Evolutionary conservation across 2,329 filamentous ascomycete genomes (phyloP).

Genomic region (Blumeriella jaapii): DNA sequence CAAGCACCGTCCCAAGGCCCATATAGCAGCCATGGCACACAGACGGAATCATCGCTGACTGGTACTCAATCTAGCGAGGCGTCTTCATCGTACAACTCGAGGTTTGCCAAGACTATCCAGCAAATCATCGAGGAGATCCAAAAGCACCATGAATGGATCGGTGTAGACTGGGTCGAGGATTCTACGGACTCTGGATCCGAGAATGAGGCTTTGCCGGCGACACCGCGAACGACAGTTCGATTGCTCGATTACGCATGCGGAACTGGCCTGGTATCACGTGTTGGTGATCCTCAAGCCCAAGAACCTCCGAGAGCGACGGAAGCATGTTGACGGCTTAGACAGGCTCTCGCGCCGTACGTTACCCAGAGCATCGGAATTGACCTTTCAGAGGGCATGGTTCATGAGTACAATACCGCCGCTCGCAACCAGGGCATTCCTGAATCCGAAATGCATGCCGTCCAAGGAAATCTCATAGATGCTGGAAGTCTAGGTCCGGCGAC

Average conservation of each 20-base stretch:
- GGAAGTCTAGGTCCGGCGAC: constrained; percentile 37
- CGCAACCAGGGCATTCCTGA: constrained; percentile 39
- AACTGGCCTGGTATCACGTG: constrained; percentile 53
- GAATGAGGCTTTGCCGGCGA: constrained; percentile 12
- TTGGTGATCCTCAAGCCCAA: constrained; percentile 27
- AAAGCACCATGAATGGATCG: constrained; percentile 46
- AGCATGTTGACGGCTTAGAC: constrained; percentile 1
- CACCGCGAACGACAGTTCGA: constrained; percentile 30
- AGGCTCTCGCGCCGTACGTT: constrained; percentile 50
- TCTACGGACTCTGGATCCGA: constrained; percentile 24
- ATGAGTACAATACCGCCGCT: constrained; percentile 51
- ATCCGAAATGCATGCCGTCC: constrained; percentile 43
- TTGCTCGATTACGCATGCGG: constrained; percentile 71
- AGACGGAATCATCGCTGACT: no score
- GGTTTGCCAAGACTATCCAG: constrained; percentile 40
- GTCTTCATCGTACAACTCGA: constrained; percentile 44
- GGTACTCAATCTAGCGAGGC: constrained; percentile 32
- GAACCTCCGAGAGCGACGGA: no score
- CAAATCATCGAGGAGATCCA: constrained; percentile 44
- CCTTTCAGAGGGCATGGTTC: constrained; percentile 59
- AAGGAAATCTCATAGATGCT: constrained; percentile 44
- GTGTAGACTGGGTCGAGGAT: constrained; percentile 41
- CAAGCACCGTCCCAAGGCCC: no score
- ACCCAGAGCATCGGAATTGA: constrained; percentile 58
- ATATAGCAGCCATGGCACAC: no score